phyloP scores from a whole-genome alignment of 2,329 filamentous ascomycete species.

The Penicillium digitatum region DNA sequence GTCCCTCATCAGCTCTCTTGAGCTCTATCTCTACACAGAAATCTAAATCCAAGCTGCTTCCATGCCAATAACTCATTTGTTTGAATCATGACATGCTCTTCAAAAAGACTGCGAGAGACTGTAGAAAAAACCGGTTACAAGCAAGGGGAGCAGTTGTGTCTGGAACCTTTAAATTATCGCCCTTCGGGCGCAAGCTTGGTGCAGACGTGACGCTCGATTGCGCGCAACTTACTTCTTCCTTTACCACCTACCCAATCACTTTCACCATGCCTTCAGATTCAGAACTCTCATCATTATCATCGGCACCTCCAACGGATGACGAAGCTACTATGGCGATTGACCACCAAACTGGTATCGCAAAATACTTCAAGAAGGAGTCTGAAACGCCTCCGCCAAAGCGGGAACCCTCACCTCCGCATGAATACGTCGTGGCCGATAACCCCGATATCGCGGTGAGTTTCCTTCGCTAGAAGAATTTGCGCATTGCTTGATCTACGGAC shows the following conservation, averaged over 20 bases:
- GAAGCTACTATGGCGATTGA: conserved; percentile 46
- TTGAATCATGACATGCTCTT: not conserved
- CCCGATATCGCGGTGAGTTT: conserved; percentile 82
- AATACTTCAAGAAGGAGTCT: conserved; percentile 47
- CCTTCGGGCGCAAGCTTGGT: conserved; percentile 15
- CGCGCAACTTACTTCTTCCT: conserved; percentile 25
- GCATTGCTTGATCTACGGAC: conserved; percentile 30
- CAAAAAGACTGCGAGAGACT: not conserved
- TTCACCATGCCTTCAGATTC: conserved; percentile 51
- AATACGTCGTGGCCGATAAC: conserved; percentile 86
- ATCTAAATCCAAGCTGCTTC: not conserved
- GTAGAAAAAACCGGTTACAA: not conserved
- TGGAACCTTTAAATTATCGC: conserved; percentile 12
- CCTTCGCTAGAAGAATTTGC: conserved; percentile 24
- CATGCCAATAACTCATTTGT: not conserved
- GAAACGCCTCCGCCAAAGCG: conserved; percentile 69
- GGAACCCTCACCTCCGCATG: conserved; percentile 82
- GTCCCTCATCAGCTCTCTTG: not conserved
- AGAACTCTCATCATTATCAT: conserved; percentile 57
- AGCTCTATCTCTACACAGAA: not conserved
- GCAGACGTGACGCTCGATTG: conserved; percentile 22
- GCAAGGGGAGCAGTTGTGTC: conserved; percentile 6
- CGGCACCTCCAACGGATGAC: conserved; percentile 57
- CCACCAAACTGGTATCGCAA: conserved; percentile 42
- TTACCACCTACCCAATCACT: conserved; percentile 27